Evolutionary conservation across 2,329 filamentous ascomycete genomes (phyloP).

Genomic region (Pseudocercospora vitis): DNA sequence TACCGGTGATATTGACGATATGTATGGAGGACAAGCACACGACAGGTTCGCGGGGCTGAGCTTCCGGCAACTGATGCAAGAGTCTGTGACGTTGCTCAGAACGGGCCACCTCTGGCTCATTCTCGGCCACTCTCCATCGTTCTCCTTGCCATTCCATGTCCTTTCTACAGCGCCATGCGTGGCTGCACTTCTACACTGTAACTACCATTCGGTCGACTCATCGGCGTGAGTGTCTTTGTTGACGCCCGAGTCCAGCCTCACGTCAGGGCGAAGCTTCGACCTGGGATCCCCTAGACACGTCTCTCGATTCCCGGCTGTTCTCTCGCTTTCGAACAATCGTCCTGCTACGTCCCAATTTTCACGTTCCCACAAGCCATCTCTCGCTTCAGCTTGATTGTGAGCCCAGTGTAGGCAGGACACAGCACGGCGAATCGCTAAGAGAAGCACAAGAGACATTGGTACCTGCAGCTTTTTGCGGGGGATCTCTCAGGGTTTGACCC

Average conservation of each 20-base stretch:
- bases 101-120: conserved; percentile 2
- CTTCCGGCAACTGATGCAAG: neutral
- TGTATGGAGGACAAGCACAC: neutral
- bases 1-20: neutral
- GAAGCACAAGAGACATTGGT: conserved; percentile 1
- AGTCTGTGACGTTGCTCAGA: conserved; percentile 3
- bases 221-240: too few species aligned
- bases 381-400: neutral
- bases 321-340: neutral
- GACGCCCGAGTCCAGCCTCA: neutral
- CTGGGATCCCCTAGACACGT: neutral
- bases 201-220: neutral
- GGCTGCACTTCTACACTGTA: neutral
- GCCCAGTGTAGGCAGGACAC: neutral
- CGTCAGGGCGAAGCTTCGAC: neutral
- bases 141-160: neutral
- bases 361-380: too few species aligned
- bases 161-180: neutral
- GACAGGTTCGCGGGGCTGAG: conserved; percentile 1
- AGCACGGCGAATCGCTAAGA: conserved; percentile 6
- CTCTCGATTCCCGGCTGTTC: neutral
- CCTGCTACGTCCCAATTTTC: too few species aligned
- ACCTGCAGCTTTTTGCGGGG: neutral
- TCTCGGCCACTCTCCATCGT: neutral
- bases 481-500: neutral